Base-by-base conservation (phyloP, 2,329 filamentous ascomycete species). In the Colletotrichum caudatum region DNA sequence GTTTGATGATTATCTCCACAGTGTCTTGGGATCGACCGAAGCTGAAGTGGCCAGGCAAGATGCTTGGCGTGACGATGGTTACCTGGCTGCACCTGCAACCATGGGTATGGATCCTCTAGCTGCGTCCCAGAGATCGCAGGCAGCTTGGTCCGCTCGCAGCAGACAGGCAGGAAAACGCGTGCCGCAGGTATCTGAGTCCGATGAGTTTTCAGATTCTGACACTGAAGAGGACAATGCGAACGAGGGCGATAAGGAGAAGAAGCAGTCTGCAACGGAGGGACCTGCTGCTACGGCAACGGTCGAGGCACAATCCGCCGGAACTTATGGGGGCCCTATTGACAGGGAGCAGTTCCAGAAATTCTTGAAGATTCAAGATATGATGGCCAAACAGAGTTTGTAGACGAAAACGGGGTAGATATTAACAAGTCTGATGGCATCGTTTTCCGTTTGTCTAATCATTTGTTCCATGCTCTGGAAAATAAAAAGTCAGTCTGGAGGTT, bases 341-440 rank as follows among this genome's bases (percentile, higher is more conserved):
- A 26, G 50, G 58, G 41, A 48, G 26, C 58, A 61, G 41, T 61
- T 29, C 29, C 58, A 61, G 23, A 16, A 26, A 20, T 61, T 61
- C 16, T 41, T 61, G 41, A 37, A 50, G 20, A 50, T 61, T n/a
- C 41, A 50, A 16, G 11, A 50, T 5, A 61, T 61, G 58, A 61
- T 61, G 41, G 23, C 58, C 5, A 46, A 37, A 33, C 33, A 57
- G 9, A 1, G 53, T 14, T 5, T 18, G 6, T 37, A 56, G 53
- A 5, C 33, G 3, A 14, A 29, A 35, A 2, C 20, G 5, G 7
- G 18, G 8, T 23, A 14, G 29, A 37, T 3, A 29, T 29, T 20
- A 18, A 11, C 5, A 2, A 26, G 6, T 37, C 35, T 9, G 7
- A 37, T 9, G 7, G 9, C 9, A 37, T 9, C 35, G 8, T 37